Evolutionary conservation across 805 yeast species (phyloP), one percentile per base, ranked within the genome.

Genomic region (Candida ipomoeae): DNA sequence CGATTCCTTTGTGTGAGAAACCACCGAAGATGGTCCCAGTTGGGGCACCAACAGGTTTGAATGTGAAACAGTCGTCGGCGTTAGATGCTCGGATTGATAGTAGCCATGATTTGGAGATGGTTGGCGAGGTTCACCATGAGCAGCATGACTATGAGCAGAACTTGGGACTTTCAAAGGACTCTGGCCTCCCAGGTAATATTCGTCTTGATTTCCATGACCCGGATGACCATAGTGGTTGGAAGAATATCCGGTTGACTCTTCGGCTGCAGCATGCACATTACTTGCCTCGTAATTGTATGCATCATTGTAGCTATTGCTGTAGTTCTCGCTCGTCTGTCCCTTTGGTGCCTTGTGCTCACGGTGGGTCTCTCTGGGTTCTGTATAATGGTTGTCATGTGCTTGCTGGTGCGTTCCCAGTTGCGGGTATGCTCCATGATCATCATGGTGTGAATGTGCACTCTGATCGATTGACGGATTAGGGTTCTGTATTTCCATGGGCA

Each of bases 401-500:
- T 15, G 46, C 18, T 35, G 17, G 23, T 17, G 40, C 7, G 15
- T 15, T 14, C 3, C 23, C 18, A 14, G 34, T n/a, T 35, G 23
- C 14, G 26, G n/a, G 34, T 42, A 32, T 3, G 18, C n/a, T 6
- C 21, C n/a, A 15, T n/a, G 36, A 14, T 20, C 38, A 15, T 33
- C 26, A 17, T 26, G 29, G n/a, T 26, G n/a, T n/a, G 18, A 14
- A 34, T 21, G 18, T 10, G 38, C 34, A 23, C n/a, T 11, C n/a
- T 5, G 15, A n/a, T 21, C 38, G 6, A 20, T 21, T 4, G 45
- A 21, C 7, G 18, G 38, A 18, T 37, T 36, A 11, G 17, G 18
- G 17, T 32, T 21, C n/a, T 20, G 45, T 21, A 44, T 5, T 13
- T 33, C 13, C 14, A 46, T 47, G 21, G 57, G 55, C 5, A 56